Evolutionary conservation across 139 green algal genomes (phyloP).

Genomic region (Chlorella vulgaris): DNA sequence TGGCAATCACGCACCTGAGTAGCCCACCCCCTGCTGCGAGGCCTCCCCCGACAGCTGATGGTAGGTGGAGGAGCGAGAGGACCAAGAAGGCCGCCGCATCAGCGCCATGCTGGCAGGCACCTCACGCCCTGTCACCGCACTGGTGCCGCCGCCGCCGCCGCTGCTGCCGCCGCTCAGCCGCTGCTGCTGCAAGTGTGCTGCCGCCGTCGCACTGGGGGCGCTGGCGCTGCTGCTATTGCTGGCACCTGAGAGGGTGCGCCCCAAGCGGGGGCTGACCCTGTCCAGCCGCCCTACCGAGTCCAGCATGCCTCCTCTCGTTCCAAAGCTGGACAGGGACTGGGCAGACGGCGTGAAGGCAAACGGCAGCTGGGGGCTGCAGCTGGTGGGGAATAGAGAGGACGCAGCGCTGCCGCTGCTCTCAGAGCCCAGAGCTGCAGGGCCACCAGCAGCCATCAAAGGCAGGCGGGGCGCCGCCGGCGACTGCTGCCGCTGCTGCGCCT

Average conservation of each 20-base stretch:
- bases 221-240: background rate
- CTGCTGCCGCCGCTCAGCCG: background rate
- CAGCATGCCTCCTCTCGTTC: background rate
- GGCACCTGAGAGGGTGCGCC: background rate
- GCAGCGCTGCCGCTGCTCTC: slow-evolving; percentile 37
- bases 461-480: background rate
- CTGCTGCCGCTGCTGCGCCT: background rate
- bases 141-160: background rate
- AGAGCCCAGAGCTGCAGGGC: slow-evolving; percentile 5
- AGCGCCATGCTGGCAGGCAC: slow-evolving; percentile 50
- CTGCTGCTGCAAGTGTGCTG: background rate
- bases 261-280: slow-evolving; percentile 5
- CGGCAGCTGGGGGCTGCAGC: slow-evolving; percentile 74
- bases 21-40: slow-evolving; percentile 34
- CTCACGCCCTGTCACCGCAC: slow-evolving; percentile 53
- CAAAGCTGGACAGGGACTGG: slow-evolving; percentile 48
- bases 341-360: slow-evolving; percentile 82
- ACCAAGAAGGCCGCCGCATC: slow-evolving; percentile 60
- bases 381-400: slow-evolving; percentile 43
- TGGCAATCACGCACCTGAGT: too few relatives aligned
- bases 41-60: background rate
- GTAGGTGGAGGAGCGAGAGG: slow-evolving; percentile 21
- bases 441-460: too few relatives aligned
- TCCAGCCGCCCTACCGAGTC: background rate
- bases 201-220: background rate